Evolutionary conservation across 2,329 filamentous ascomycete species (phyloP), one percentile per base, ranked within the genome.

Genomic region (Apiospora malaysiana): DNA sequence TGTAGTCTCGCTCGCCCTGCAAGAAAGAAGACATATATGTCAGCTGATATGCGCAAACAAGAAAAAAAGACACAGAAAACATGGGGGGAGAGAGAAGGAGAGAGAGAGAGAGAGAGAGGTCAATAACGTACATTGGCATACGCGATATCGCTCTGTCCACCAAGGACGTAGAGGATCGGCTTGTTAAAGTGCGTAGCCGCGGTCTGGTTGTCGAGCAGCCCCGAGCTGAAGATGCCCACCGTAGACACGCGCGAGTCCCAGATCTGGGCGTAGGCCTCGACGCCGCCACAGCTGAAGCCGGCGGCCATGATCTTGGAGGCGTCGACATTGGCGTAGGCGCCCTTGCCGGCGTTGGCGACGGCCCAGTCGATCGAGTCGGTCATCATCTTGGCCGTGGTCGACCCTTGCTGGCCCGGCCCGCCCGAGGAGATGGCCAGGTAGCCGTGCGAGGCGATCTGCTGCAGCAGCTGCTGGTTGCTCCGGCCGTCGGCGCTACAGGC

Each of bases 211-310:
- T 51, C 59, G 40, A 67, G 66, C 6, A 70, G 23, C 25, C 77
- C 77, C 9, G 72, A 75, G 71, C 76, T 78, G 72, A 77, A 77
- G 49, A 77, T 77, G 37, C 71, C 71, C 32, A 72, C 14, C 8
- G 70, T 63, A 0, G 68, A 59, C 21, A 78, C 76, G 40, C 77
- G 71, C 43, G 66, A 66, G 69, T 78, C 77, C 32, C 70, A 70
- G 70, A 47, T 72, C 68, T 70, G 65, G 43, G 65, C 73, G 70
- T 79, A 78, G 1, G 78, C 78, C 73, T 80, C 76, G 25, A 76
- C 70, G n/a, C 78, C 78, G 69, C 78, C 78, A 66, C 78, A 79
- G 73, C 76, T 78, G 69, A 73, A 74, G 2, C 78, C 78, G 7
- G 77, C 77, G 2, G 75, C 77, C 45, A 74, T 72, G 70, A 80